Evolutionary conservation across 2,329 filamentous ascomycete species (phyloP), one percentile per base, ranked within the genome.

Genomic region (Aurifilum marmelostoma): DNA sequence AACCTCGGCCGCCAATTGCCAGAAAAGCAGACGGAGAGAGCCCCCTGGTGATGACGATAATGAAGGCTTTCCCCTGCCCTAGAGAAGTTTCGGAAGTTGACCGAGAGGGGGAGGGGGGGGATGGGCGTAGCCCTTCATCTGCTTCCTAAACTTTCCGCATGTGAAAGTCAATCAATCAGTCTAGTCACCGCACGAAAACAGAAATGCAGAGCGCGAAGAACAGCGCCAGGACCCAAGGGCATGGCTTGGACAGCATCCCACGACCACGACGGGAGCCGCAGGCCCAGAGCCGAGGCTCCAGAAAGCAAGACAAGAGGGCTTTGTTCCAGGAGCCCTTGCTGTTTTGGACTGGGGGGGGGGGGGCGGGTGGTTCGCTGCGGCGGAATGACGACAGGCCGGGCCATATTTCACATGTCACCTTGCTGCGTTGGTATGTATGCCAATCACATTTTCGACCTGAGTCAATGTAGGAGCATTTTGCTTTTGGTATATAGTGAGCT

Each of bases 141-240:
- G 41, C 16, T 50, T 65, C 69, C 67, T 66, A 69, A 29, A 61
- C 61, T 18, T 66, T 65, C 69, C 69, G 67, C 69, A 71, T 71
- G 69, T 71, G 69, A 71, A 29, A 69, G 58, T 24, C 62, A 12
- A 6, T n/a, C 9, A 34, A 8, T 34, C 34, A 34, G 34, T 34
- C 34, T 4, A 68, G 56, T 58, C 63, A 58, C 43, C 43, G n/a
- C 18, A 47, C 43, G 43, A 7, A 47, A 47, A 47, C 43, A 43
- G 18, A 43, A 47, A 21, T 18, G 41, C 41, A 43, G 41, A 6
- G n/a, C n/a, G n/a, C n/a, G 16, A 43, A 43, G 41, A 2, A 4
- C 2, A 21, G 41, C 41, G 39, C 39, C 41, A 43, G 41, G 5
- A 16, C 14, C 16, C 34, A 37, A 43, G 7, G 41, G 41, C 16